Evolutionary conservation across 2,329 filamentous ascomycete species (phyloP).

Genomic region (Cadophora luteo-olivacea): DNA sequence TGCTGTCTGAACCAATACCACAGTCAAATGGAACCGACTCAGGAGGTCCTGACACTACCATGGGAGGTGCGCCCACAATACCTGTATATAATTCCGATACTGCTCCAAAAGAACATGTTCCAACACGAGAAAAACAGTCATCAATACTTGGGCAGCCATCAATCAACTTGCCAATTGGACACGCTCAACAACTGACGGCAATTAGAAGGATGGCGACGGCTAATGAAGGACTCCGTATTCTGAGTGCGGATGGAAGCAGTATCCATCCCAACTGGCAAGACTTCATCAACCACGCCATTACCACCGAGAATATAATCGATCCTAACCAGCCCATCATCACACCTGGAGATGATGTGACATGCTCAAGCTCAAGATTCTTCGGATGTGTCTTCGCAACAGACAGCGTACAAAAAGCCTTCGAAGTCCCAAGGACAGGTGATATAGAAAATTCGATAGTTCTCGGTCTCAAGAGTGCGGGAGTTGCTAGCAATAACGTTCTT

Average conservation of each 20-base stretch:
- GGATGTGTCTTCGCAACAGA: background rate
- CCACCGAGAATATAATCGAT: background rate
- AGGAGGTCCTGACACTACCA: background rate
- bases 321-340: background rate
- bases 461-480: background rate
- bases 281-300: background rate
- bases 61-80: background rate
- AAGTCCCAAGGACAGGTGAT: background rate
- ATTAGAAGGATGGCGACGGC: background rate
- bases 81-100: background rate
- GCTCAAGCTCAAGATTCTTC: conserved; percentile 1
- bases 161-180: background rate
- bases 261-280: background rate
- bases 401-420: background rate
- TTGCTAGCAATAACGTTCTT: background rate
- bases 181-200: background rate
- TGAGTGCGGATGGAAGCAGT: background rate
- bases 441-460: background rate
- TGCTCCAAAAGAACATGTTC: background rate
- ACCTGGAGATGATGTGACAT: background rate
- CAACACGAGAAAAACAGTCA: background rate
- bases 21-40: background rate
- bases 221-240: background rate
- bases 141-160: background rate
- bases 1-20: background rate